Evolutionary conservation across 768 basidiomycete species (phyloP).

Genomic region (Leccinum aurantiacum): DNA sequence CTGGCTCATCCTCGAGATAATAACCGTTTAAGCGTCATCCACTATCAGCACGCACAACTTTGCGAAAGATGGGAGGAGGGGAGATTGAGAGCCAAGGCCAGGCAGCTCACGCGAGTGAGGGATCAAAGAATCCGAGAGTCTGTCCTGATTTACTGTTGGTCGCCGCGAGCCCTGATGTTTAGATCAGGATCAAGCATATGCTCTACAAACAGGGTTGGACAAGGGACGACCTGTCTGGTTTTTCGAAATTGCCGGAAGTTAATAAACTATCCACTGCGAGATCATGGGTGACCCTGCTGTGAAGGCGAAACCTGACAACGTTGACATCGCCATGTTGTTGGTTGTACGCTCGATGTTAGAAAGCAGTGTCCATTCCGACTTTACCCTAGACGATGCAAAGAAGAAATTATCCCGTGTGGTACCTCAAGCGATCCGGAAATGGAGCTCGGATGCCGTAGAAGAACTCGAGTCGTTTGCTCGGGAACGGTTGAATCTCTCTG

Average conservation of each 20-base stretch:
- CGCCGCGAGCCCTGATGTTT: background rate
- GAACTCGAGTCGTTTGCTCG: conserved; percentile 13
- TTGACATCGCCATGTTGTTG: conserved; percentile 9
- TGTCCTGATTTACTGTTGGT: background rate
- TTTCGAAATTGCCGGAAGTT: conserved; percentile 10
- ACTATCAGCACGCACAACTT: conserved; percentile 8
- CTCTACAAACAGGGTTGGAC: conserved; percentile 6
- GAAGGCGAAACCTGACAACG: background rate
- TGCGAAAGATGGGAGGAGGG: conserved; percentile 2
- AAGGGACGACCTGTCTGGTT: no score
- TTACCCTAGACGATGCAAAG: background rate
- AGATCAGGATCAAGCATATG: conserved; percentile 1
- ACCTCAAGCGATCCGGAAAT: background rate
- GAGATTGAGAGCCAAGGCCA: background rate
- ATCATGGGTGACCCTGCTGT: background rate
- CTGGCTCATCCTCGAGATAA: background rate
- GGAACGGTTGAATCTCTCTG: background rate
- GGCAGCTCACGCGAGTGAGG: conserved; percentile 2
- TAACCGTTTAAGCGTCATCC: background rate
- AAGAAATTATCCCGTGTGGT: background rate
- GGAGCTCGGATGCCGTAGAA: conserved; percentile 11
- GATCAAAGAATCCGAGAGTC: conserved; percentile 4
- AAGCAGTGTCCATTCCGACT: background rate
- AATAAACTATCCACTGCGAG: background rate
- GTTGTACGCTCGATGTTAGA: conserved; percentile 1